phyloP scores from a whole-genome alignment of 176 grass and related monocot genomes.

The Pontederia crassipes region DNA sequence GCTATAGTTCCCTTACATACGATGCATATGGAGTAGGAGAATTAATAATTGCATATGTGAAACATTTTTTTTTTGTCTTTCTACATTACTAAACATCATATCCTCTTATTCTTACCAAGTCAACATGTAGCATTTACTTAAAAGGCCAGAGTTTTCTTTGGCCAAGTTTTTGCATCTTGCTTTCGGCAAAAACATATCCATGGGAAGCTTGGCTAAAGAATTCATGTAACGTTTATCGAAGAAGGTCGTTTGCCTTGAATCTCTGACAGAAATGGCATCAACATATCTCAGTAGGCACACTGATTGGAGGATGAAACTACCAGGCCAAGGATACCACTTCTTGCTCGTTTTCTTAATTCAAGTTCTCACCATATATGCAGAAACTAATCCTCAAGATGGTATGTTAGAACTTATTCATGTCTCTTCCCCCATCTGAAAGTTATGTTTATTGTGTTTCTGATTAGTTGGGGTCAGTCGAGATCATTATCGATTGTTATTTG shows the following conservation, averaged over 20 bases:
- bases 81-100: too few species aligned
- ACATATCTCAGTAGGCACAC: not conserved
- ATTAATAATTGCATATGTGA: too few species aligned
- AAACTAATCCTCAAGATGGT: conserved; percentile 27
- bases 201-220: not conserved
- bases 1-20: too few species aligned
- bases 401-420: conserved; percentile 8
- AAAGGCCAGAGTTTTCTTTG: too few species aligned
- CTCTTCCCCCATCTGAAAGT: not conserved
- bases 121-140: too few species aligned
- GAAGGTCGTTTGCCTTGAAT: not conserved
- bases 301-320: not conserved
- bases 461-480: not conserved
- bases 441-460: not conserved
- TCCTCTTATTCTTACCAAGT: too few species aligned
- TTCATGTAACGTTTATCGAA: not conserved
- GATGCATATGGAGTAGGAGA: too few species aligned
- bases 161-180: not conserved
- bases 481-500: not conserved
- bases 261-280: not conserved
- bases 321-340: conserved; percentile 3
- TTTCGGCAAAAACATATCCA: too few species aligned
- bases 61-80: too few species aligned
- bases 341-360: conserved; percentile 15
- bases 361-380: conserved; percentile 16